These are phyloP conservation scores for Thalassiosira mediterranea DNA, from an alignment of 352 stramenopile genomes.

Conservation along the genomic window DNA sequence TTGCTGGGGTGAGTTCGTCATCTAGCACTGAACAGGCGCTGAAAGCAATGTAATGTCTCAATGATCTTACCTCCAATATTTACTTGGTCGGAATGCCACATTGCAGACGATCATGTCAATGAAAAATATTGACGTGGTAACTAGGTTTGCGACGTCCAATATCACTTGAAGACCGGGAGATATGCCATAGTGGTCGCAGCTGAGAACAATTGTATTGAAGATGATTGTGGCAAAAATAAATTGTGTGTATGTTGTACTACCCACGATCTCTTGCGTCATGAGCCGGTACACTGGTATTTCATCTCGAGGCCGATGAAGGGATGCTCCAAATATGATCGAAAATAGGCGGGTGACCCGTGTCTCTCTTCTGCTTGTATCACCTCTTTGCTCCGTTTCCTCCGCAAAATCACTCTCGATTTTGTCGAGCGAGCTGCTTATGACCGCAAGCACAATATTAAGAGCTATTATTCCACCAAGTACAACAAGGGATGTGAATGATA, in stretches of 20 bases:
- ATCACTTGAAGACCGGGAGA: conserved; percentile 52
- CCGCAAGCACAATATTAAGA: conserved; percentile 64
- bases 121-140: conserved; percentile 66
- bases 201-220: conserved; percentile 87
- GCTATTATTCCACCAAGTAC: conserved; percentile 54
- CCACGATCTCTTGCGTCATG: conserved; percentile 60
- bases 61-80: conserved; percentile 40
- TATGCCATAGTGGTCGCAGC: conserved; percentile 86
- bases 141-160: conserved; percentile 58
- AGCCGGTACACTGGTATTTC: conserved; percentile 2
- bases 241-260: conserved; percentile 67
- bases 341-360: too few relatives aligned
- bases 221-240: conserved; percentile 79
- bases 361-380: background rate
- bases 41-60: background rate
- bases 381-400: conserved; percentile 8
- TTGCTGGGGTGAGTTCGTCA: too few relatives aligned
- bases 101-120: conserved; percentile 67
- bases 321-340: too few relatives aligned
- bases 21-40: too few relatives aligned
- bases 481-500: conserved; percentile 56
- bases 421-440: conserved; percentile 49
- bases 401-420: conserved; percentile 39
- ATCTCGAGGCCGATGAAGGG: background rate
- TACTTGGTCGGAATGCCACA: conserved; percentile 29